Evolutionary conservation across 2,329 filamentous ascomycete species (phyloP).

Genomic region (Pseudogymnoascus sp.): DNA sequence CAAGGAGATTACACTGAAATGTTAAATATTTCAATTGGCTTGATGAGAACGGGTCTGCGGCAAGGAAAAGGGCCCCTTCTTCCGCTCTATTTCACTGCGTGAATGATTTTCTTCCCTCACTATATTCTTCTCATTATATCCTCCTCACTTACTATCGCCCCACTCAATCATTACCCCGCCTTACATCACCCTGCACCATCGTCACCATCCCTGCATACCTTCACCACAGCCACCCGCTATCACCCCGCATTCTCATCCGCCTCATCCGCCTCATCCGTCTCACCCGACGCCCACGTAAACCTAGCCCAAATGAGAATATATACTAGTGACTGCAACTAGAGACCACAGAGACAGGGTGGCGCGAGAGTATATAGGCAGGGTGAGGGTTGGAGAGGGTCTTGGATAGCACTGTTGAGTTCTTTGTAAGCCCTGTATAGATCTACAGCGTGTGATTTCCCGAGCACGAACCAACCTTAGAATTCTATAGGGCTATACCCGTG

Average conservation of each 20-base stretch:
- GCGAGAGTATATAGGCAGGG: neutral
- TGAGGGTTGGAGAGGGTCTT: neutral
- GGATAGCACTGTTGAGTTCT: neutral
- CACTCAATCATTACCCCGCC: neutral
- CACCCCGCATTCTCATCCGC: neutral
- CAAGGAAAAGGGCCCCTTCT: neutral
- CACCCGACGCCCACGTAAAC: neutral
- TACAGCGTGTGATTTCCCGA: too few species aligned
- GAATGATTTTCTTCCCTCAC: neutral
- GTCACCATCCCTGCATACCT: neutral
- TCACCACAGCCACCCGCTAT: neutral
- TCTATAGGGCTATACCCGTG: too few species aligned
- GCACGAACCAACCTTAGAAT: too few species aligned
- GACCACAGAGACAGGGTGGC: neutral
- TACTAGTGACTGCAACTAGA: neutral
- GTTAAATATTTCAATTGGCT: neutral
- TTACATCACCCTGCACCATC: neutral
- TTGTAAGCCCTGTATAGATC: neutral
- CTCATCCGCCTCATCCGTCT: neutral
- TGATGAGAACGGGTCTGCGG: neutral
- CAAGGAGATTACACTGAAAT: neutral
- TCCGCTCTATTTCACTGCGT: neutral
- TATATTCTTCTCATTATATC: neutral
- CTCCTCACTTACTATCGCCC: neutral
- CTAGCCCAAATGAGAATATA: neutral